Evolutionary conservation across 345 rosid species (phyloP).

Genomic region (Eucalyptus caleyi): DNA sequence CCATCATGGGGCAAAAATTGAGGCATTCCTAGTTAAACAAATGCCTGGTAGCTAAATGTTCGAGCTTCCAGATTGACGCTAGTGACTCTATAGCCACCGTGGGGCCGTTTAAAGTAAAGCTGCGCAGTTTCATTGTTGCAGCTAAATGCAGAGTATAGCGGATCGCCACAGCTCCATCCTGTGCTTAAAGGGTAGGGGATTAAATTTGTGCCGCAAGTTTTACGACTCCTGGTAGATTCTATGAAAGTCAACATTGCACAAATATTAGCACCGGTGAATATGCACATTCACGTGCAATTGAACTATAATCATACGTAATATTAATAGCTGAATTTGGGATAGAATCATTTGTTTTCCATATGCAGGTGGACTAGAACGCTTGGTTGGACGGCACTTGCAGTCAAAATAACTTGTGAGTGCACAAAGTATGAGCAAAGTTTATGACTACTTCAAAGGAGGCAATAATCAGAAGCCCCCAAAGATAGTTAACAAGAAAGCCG

Average conservation of each 20-base stretch:
- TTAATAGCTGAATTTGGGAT: background rate
- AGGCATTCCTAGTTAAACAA: no score
- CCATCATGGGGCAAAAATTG: no score
- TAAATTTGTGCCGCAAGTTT: background rate
- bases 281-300: background rate
- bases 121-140: background rate
- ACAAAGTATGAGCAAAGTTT: background rate
- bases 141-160: background rate
- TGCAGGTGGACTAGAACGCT: background rate
- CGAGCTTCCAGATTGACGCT: background rate
- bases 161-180: constrained; percentile 3
- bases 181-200: constrained; percentile 17
- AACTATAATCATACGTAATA: background rate
- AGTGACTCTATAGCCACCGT: background rate
- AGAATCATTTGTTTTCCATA: background rate
- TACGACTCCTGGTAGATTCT: background rate
- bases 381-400: background rate
- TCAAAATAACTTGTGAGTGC: background rate
- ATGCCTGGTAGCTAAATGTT: no score
- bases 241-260: background rate
- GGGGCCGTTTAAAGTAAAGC: background rate
- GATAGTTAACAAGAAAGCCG: no score
- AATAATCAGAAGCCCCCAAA: no score
- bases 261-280: background rate
- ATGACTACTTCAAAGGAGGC: background rate